Evolutionary conservation across 2,329 filamentous ascomycete genomes (phyloP), one percentile per base, ranked within the genome.

Genomic region (Talaromyces albobiverticillius): DNA sequence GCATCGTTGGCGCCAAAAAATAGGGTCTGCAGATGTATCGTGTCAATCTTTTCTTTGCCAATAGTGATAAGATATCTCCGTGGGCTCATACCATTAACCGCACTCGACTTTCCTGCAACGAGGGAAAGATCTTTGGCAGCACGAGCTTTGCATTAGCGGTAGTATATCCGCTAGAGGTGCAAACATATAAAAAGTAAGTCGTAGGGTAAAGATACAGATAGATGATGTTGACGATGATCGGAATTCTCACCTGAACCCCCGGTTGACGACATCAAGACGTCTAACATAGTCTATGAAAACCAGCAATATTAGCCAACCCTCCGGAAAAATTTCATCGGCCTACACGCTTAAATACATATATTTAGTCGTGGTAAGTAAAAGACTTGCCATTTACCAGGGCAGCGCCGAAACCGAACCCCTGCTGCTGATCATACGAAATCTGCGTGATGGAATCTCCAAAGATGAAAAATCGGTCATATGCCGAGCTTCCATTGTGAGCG

Each of bases 1-100:
- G 93, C 87, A 71, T 97, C 94, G 67, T 99, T 97, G 62, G 94
- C 90, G 16, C 94, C 94, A 57, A 96, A 85, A 60, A 95, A 86
- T 55, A 96, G 73, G 36, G 88, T 77, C 88, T 91, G 55, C 18
- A 38, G n/a, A 26, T 32, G 42, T 59, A 22, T 16, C 16, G 20
- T 40, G 36, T 40, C 18, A 20, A 22, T 40, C 7, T 40, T 60
- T 51, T 51, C 22, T 25, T 36, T 42, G 32, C 20, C 16, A 13
- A 18, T 23, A n/a, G 26, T 11, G 11, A 3, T 23, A 49, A 26
- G 11, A 29, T 32, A 9, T 36, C 11, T 34, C 20, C 25, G 18
- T 16, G n/a, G 1, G n/a, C 9, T 29, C 20, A 16, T 67, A 77
- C 75, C 71, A 77, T 72, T 32, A 77, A 65, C 13, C 71, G 67